Percentiles rank a stretch among this genome's conserved stretches.
Conservation (phyloP, 2,329 filamentous ascomycete species). For the Neofusicoccum laricinum region DNA sequence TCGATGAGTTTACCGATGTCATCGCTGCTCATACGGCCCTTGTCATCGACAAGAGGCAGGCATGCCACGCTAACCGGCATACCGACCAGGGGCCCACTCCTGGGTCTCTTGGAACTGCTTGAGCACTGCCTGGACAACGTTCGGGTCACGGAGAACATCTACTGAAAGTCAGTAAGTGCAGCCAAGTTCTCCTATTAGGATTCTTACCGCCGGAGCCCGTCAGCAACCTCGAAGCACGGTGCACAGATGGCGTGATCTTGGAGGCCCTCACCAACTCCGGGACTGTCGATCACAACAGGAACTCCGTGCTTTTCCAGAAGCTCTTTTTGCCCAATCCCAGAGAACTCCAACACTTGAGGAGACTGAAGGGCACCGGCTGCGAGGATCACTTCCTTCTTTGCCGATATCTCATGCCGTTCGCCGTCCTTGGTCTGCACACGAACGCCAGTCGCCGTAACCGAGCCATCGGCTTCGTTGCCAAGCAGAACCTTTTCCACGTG, state of each 20-base stretch:
- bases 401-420: slow-evolving; percentile 4
- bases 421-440: slow-evolving; percentile 18
- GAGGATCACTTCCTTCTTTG: slow-evolving; percentile 18
- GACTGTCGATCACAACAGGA: neutral
- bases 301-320: slow-evolving; percentile 14
- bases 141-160: slow-evolving; percentile 24
- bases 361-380: slow-evolving; percentile 26
- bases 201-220: slow-evolving; percentile 22
- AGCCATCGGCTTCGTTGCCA: slow-evolving; percentile 12
- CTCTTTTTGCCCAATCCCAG: slow-evolving; percentile 24
- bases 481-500: neutral
- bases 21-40: slow-evolving; percentile 16
- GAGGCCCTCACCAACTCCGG: slow-evolving; percentile 16
- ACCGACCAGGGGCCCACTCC: slow-evolving; percentile 24
- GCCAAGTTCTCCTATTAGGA: neutral
- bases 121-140: slow-evolving; percentile 20
- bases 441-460: slow-evolving; percentile 21
- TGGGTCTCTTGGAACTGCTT: slow-evolving; percentile 24
- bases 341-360: slow-evolving; percentile 29
- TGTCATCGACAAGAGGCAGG: slow-evolving; percentile 25
- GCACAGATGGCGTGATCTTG: slow-evolving; percentile 19
- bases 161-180: neutral
- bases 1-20: neutral
- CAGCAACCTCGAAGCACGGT: slow-evolving; percentile 1
- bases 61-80: slow-evolving; percentile 26